Percentiles rank a stretch among this genome's conserved stretches.
Evolutionary conservation across 1,139 yeast species (phyloP).

Genomic region (Blastobotrys arbuscula): DNA sequence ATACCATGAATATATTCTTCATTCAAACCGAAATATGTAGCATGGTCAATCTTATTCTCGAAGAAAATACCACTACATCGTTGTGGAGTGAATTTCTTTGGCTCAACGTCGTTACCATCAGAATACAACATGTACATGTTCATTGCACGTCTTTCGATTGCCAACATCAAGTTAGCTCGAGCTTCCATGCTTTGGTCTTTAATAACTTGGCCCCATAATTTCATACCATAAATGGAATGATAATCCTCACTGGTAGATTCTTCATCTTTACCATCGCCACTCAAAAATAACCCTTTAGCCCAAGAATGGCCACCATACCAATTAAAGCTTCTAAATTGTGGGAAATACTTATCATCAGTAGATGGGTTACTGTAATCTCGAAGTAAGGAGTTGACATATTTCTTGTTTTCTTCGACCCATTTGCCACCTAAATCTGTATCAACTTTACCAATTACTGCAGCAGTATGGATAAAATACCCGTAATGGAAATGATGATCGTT

Average conservation of each 20-base stretch:
- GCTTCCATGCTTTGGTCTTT: slow-evolving; percentile 60
- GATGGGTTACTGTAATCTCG: slow-evolving; percentile 73
- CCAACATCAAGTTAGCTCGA: slow-evolving; percentile 64
- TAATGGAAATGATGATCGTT: slow-evolving; percentile 74
- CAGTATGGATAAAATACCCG: slow-evolving; percentile 65
- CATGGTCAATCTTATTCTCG: slow-evolving; percentile 84
- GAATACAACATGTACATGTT: slow-evolving; percentile 54
- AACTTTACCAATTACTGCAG: slow-evolving; percentile 58
- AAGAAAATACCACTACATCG: slow-evolving; percentile 63
- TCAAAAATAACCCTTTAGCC: slow-evolving; percentile 65
- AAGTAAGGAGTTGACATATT: slow-evolving; percentile 53
- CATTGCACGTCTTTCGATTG: slow-evolving; percentile 55
- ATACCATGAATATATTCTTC: slow-evolving; percentile 84
- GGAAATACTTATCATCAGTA: slow-evolving; percentile 52
- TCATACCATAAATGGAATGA: slow-evolving; percentile 68
- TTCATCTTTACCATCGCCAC: slow-evolving; percentile 70
- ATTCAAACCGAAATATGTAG: slow-evolving; percentile 73
- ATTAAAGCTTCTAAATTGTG: slow-evolving; percentile 65
- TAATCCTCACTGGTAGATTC: slow-evolving; percentile 69
- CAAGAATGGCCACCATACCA: slow-evolving; percentile 79
- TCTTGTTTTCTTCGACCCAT: slow-evolving; percentile 57
- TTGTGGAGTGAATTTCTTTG: slow-evolving; percentile 45
- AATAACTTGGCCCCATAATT: slow-evolving; percentile 63
- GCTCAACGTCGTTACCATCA: slow-evolving; percentile 44
- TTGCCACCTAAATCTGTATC: slow-evolving; percentile 54